These are phyloP conservation scores for Rhizophora apiculata DNA, from an alignment of 345 rosid species.

Conservation along the genomic window DNA sequence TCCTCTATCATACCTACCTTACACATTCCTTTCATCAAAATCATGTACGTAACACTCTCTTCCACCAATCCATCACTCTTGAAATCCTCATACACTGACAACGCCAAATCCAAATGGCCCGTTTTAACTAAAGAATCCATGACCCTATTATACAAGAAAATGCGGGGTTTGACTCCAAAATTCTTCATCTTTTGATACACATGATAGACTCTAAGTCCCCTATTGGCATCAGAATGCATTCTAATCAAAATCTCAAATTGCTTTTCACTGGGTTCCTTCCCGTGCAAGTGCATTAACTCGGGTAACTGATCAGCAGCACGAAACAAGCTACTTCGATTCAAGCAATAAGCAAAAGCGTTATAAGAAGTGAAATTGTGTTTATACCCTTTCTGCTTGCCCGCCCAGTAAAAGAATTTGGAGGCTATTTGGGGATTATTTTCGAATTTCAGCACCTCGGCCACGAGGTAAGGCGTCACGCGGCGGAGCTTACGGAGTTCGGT, in stretches of 20 bases:
- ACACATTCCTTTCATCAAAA: conserved; percentile 72
- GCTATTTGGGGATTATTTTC: conserved; percentile 54
- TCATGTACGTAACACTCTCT: conserved; percentile 74
- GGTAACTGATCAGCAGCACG: conserved; percentile 91
- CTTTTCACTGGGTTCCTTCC: conserved; percentile 71
- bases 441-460: conserved; percentile 72
- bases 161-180: conserved; percentile 64
- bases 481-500: conserved; percentile 80
- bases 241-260: conserved; percentile 91
- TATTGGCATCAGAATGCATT: conserved; percentile 78
- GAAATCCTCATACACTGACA: conserved; percentile 81
- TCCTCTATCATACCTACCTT: conserved; percentile 60
- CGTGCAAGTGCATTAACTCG: conserved; percentile 82
- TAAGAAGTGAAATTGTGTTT: conserved; percentile 69
- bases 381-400: conserved; percentile 87
- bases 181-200: conserved; percentile 89
- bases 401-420: conserved; percentile 92
- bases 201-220: conserved; percentile 75
- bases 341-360: conserved; percentile 86
- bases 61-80: conserved; percentile 63
- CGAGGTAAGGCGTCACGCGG: conserved; percentile 71
- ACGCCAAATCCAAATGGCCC: conserved; percentile 64
- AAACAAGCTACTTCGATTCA: conserved; percentile 51
- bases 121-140: conserved; percentile 68
- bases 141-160: conserved; percentile 71